Evolutionary conservation across 2,329 filamentous ascomycete species (phyloP).

Genomic region (Paraconiothyrium sp.): DNA sequence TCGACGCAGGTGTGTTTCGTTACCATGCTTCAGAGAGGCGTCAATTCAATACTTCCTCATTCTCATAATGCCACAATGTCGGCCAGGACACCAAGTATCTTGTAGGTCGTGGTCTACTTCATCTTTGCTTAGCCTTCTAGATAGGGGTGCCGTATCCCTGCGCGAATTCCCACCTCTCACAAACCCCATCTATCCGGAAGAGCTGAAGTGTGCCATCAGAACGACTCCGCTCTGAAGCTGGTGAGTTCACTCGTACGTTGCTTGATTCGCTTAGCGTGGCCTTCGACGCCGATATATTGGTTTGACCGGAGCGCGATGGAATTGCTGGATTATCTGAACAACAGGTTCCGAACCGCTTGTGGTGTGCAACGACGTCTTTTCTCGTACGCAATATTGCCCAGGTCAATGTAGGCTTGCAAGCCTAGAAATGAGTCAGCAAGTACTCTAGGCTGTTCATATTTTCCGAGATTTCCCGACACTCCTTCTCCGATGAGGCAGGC

Average conservation of each 20-base stretch:
- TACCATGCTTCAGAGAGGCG: too few species aligned
- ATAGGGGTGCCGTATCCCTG: background rate
- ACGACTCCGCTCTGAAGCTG: background rate
- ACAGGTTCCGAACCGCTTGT: background rate
- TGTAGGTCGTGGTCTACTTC: too few species aligned
- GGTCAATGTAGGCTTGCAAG: background rate
- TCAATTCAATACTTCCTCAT: too few species aligned
- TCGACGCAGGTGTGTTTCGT: too few species aligned
- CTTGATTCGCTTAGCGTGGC: background rate
- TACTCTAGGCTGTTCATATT: background rate
- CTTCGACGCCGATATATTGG: background rate
- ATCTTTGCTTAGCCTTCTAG: too few species aligned
- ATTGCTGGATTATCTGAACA: slow-evolving; percentile 2
- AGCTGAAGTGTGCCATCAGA: background rate
- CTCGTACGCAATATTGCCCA: background rate
- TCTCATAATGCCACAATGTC: too few species aligned
- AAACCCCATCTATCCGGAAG: background rate
- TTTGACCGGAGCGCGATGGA: background rate
- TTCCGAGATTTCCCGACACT: background rate
- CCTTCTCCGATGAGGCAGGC: background rate
- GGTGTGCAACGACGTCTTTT: background rate
- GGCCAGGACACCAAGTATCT: too few species aligned
- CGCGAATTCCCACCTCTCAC: background rate
- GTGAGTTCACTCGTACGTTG: background rate
- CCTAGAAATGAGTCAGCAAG: background rate